Evolutionary conservation across 805 yeast genomes (phyloP), one percentile per base, ranked within the genome.

Genomic region (Ogataea pini): DNA sequence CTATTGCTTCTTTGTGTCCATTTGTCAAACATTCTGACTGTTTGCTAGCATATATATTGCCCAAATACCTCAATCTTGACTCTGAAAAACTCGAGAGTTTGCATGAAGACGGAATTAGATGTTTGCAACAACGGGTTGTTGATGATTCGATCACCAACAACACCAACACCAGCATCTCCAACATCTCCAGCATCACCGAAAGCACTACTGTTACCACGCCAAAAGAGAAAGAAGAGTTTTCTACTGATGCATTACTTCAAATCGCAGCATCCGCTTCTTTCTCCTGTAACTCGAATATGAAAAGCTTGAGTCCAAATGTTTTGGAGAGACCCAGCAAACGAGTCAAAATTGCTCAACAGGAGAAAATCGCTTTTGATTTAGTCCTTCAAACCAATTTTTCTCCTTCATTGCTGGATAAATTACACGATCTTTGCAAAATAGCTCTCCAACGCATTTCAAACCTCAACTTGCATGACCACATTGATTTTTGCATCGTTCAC

Each of bases 1-100:
- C 39, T 1, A 28, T 54, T 13, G 42, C 41, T 7, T 14, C 44
- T 6, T 41, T 43, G 8, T 54, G 57, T 36, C 49, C 46, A 14
- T 38, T 20, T 36, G 44, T 42, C 7, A 42, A 40, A 17, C 54
- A 54, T 33, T 27, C 28, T 12, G 36, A 42, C 22, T 54, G 57
- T 29, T 42, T 54, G 17, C 48, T 54, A n/a, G 46, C 47, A 22
- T 18, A 42, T 27, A 47, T 54, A 3, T 31, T 54, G 18, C 57
- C 57, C 1, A 47, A 44, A 29, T 43, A 46, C 18, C 41, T 50
- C 12, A 33, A 44, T 7, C 24, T 48, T 4, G 32, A 44, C 22
- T 16, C 42, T 3, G 44, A 29, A 10, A 22, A 25, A 8, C 24
- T 47, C n/a, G 19, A 19, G n/a, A 25, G n/a, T 6, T 16, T 40